phyloP scores from a whole-genome alignment of 441 rosid species.

The Erysimum cheiri region DNA sequence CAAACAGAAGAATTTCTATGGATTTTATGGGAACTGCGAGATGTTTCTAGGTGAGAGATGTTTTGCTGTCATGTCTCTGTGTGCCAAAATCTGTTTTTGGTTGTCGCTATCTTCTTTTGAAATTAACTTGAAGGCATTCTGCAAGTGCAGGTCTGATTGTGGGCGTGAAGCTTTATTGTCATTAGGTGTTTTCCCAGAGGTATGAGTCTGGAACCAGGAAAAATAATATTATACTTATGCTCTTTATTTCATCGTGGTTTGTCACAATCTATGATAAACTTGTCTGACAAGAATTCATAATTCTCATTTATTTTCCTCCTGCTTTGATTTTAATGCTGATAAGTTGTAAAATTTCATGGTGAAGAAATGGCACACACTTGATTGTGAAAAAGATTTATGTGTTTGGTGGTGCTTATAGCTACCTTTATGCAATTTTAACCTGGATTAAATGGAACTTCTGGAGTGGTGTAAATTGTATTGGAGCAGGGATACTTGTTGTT shows the following conservation, averaged over 20 bases:
- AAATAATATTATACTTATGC: constrained; percentile 9
- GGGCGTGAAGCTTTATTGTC: constrained; percentile 93
- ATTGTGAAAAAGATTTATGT: constrained; percentile 9
- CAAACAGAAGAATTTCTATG: constrained; percentile 97
- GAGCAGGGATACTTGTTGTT: constrained; percentile 20
- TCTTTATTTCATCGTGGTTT: constrained; percentile 5
- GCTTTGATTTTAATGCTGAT: constrained; percentile 27
- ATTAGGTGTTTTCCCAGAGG: constrained; percentile 90
- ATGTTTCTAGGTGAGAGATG: constrained; percentile 75
- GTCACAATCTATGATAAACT: constrained; percentile 9
- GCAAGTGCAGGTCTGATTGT: constrained; percentile 84
- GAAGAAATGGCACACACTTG: not conserved
- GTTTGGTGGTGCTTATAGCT: constrained; percentile 21
- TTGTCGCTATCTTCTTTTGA: constrained; percentile 21
- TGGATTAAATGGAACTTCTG: not conserved
- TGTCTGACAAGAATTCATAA: constrained; percentile 15
- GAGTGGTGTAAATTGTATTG: not conserved
- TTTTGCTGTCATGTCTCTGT: constrained; percentile 31
- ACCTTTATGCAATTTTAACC: constrained; percentile 4
- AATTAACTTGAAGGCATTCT: constrained; percentile 42
- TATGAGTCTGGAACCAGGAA: constrained; percentile 44
- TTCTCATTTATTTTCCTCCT: constrained; percentile 17
- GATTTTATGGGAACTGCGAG: constrained; percentile 98
- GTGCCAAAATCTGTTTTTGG: constrained; percentile 26
- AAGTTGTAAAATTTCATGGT: constrained; percentile 9